Evolutionary conservation across 2,329 filamentous ascomycete species (phyloP), one percentile per base, ranked within the genome.

Genomic region (Fusarium hainanense): DNA sequence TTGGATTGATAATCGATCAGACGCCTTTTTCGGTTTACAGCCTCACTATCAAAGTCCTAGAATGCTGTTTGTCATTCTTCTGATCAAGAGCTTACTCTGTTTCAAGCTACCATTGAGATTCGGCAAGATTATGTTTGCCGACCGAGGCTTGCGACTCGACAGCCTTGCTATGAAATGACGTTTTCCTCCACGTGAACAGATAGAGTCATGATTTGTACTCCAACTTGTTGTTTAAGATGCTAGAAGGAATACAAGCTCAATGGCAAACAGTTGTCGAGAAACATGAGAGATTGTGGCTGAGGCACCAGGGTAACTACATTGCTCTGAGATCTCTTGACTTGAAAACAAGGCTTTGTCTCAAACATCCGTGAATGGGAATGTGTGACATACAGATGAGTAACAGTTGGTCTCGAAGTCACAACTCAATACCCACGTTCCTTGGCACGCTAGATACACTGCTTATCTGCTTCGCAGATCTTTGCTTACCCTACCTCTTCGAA

Each of bases 391-490:
- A 30, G 16, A 50, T 3, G n/a, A 50, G 40, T 21, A 42, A 32
- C 28, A 51, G 44, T 64, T 58, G 27, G 62, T 25, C 42, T 52
- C n/a, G 16, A 20, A 44, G 57, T 63, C 46, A 63, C 50, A 28
- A 27, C 42, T 25, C 61, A 65, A 65, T 54, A 40, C 23, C 54
- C 59, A 49, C 25, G 61, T 61, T 54, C 47, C 64, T 66, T 61
- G 68, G 52, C 55, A 41, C 68, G 56, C 68, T 69, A 71, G 56
- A 68, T 66, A 52, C 43, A 54, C 32, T 58, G 60, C 54, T 66
- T 58, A 69, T 69, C 68, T 71, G 30, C 58, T 57, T 61, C 50
- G 32, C 50, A 40, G 52, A 58, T 57, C 46, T 66, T 70, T 50
- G 49, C 46, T 64, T 48, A 50, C 62, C 65, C 43, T 68, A 34